These are phyloP conservation scores for Pseudodiploospora longispora DNA, from an alignment of 2,329 filamentous ascomycete genomes.

Conservation along the genomic window DNA sequence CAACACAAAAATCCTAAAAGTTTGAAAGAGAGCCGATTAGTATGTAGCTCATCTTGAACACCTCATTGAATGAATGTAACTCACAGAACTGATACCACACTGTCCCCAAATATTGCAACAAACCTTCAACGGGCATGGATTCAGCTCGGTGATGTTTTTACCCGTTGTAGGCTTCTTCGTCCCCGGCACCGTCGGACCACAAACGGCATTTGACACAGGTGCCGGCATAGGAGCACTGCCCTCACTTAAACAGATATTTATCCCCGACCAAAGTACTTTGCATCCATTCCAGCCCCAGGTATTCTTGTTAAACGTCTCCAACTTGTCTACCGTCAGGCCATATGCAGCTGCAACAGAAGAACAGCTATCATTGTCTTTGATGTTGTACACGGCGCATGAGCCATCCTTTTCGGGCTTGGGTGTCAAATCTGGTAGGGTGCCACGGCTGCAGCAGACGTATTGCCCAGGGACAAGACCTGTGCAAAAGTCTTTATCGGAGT, in stretches of 20 bases:
- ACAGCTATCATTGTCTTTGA: slow-evolving; percentile 26
- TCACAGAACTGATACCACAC: slow-evolving; percentile 27
- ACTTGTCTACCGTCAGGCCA: slow-evolving; percentile 9
- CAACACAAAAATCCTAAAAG: slow-evolving; percentile 25
- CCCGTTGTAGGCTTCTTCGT: slow-evolving; percentile 12
- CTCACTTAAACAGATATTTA: slow-evolving; percentile 14
- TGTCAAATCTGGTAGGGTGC: slow-evolving; percentile 23
- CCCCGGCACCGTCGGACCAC: slow-evolving; percentile 15
- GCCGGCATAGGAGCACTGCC: slow-evolving; percentile 16
- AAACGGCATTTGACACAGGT: slow-evolving; percentile 11
- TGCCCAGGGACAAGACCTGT: slow-evolving; percentile 22
- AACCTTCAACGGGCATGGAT: slow-evolving; percentile 21
- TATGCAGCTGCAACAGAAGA: slow-evolving; percentile 17
- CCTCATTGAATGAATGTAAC: too few relatives aligned
- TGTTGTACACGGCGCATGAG: slow-evolving; percentile 24
- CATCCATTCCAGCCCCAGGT: slow-evolving; percentile 19
- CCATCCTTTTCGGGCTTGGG: slow-evolving; percentile 28
- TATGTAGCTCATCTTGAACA: too few relatives aligned
- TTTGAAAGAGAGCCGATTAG: too few relatives aligned
- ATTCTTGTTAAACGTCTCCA: slow-evolving; percentile 16
- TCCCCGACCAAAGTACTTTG: slow-evolving; percentile 5
- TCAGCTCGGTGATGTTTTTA: slow-evolving; percentile 13
- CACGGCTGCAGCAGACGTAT: slow-evolving; percentile 29
- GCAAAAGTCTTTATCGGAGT: slow-evolving; percentile 25
- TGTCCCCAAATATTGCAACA: slow-evolving; percentile 29